phyloP scores from a whole-genome alignment of 306 rosid genomes.

The Vachellia collinsii region DNA sequence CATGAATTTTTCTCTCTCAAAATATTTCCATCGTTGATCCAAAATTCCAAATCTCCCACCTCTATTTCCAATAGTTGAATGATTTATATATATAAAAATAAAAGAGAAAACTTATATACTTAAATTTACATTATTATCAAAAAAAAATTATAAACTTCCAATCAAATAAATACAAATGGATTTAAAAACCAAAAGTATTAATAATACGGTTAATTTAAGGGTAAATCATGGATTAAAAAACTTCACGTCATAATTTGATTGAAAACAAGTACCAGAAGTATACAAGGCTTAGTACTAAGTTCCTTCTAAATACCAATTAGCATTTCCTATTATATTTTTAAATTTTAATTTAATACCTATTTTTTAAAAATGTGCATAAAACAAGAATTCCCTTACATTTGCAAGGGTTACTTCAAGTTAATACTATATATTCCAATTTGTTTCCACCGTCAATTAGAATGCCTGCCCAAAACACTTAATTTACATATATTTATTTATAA shows the following conservation, averaged over 20 bases:
- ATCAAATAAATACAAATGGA: too few relatives aligned
- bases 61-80: background rate
- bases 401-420: background rate
- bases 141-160: too few relatives aligned
- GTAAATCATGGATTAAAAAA: background rate
- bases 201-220: background rate
- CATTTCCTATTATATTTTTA: background rate
- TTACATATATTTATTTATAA: background rate
- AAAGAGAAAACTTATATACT: too few relatives aligned
- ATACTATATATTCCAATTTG: background rate
- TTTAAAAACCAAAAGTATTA: too few relatives aligned
- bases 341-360: background rate
- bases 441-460: background rate
- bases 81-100: too few relatives aligned
- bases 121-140: too few relatives aligned
- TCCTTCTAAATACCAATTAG: background rate
- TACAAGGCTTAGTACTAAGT: background rate
- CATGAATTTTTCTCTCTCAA: background rate
- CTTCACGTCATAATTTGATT: background rate
- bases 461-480: background rate
- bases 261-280: background rate
- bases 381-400: too few relatives aligned
- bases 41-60: background rate
- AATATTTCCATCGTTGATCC: background rate
- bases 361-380: background rate